A percentile compares a stretch with the other conserved stretches of the same genome.
Evolutionary conservation across 441 rosid species (phyloP).

Genomic region (Adansonia madagascariensis): DNA sequence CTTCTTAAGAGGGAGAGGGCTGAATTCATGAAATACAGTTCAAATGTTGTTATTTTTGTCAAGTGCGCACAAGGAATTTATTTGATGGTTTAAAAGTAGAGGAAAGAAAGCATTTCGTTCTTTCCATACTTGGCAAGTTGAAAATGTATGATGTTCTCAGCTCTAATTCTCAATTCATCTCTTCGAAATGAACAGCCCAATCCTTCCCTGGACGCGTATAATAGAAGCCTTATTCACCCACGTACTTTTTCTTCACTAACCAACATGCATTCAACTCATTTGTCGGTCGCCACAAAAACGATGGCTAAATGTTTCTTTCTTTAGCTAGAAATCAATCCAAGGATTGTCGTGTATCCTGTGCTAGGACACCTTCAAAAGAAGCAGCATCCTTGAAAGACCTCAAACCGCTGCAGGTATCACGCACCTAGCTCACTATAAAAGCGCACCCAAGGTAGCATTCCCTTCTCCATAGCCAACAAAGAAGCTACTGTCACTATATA

Average conservation of each 20-base stretch:
- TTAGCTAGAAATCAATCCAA: not conserved
- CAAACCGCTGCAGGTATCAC: not conserved
- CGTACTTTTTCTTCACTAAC: not conserved
- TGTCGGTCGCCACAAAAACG: not conserved
- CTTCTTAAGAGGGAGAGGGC: not conserved
- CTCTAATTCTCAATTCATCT: not conserved
- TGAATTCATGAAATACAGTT: too few relatives aligned
- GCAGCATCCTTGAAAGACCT: not conserved
- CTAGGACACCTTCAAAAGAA: not conserved
- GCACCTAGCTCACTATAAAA: not conserved
- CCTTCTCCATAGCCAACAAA: too few relatives aligned
- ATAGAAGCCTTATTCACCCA: not conserved
- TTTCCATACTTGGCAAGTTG: too few relatives aligned
- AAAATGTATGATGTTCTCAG: too few relatives aligned
- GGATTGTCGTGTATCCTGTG: not conserved
- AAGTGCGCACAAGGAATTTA: too few relatives aligned
- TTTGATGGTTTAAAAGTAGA: too few relatives aligned
- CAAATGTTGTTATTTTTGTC: too few relatives aligned
- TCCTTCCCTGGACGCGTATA: not conserved
- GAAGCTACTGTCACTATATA: too few relatives aligned
- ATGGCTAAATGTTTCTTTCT: not conserved
- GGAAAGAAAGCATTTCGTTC: too few relatives aligned
- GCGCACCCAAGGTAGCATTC: not conserved
- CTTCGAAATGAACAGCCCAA: not conserved
- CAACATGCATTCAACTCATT: not conserved